These are phyloP conservation scores for Ogataea parapolymorpha DNA, from an alignment of 805 yeast genomes.

Conservation along the genomic window DNA sequence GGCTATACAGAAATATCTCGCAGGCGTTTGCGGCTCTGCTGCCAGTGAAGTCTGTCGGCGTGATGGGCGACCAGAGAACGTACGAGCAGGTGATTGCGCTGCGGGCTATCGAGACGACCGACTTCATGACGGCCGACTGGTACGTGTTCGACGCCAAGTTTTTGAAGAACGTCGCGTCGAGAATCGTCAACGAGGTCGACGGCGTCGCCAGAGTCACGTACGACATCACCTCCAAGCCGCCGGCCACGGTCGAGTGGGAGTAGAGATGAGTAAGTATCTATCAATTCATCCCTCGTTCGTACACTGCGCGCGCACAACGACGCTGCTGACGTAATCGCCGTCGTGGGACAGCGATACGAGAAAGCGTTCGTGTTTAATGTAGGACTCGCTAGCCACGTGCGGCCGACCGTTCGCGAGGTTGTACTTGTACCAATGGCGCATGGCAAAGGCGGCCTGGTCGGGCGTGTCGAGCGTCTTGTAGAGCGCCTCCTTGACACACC, in stretches of 20 bases:
- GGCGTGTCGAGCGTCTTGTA: constrained; percentile 52
- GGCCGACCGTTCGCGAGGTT: constrained; percentile 43
- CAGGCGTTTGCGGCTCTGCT: constrained; percentile 97
- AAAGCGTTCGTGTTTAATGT: constrained; percentile 43
- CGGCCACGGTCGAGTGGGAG: constrained; percentile 99
- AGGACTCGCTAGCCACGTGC: constrained; percentile 32
- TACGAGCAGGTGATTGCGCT: constrained; percentile 98
- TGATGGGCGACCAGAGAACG: constrained; percentile 99
- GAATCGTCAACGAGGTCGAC: constrained; percentile 97
- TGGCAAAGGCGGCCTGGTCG: constrained; percentile 51
- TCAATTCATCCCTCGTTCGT: constrained; percentile 1
- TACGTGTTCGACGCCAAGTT: constrained; percentile 86
- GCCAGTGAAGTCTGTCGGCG: constrained; percentile 99
- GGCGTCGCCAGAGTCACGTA: constrained; percentile 99
- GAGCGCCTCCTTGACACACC: constrained; percentile 78
- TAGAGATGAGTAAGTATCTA: constrained; percentile 33
- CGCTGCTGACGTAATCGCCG: constrained; percentile 53
- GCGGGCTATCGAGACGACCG: constrained; percentile 96
- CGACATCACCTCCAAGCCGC: constrained; percentile 98
- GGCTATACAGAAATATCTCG: constrained; percentile 86
- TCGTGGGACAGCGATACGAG: constrained; percentile 63
- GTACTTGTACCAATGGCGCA: constrained; percentile 57
- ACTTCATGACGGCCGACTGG: constrained; percentile 99
- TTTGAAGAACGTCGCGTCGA: constrained; percentile 87
- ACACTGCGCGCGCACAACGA: constrained; percentile 36